Evolutionary conservation across 495 filamentous ascomycete genomes (phyloP).

Genomic region (Penicillium paradoxum): DNA sequence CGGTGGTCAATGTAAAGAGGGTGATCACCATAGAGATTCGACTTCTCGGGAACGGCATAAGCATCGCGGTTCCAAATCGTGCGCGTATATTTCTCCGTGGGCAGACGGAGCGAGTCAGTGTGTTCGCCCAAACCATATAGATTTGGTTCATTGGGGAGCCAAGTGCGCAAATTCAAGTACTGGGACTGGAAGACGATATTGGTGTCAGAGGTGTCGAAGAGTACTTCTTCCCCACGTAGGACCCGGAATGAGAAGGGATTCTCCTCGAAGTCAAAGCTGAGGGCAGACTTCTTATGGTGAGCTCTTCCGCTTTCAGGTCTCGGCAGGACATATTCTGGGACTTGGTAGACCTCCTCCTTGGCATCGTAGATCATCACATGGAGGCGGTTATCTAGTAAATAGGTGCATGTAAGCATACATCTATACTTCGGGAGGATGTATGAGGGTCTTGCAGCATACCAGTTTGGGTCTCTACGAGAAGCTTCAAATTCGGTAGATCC

Average conservation of each 20-base stretch:
- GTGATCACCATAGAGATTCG: conserved; percentile 81
- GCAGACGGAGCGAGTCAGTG: conserved; percentile 65
- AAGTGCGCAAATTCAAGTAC: conserved; percentile 67
- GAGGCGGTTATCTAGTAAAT: conserved; percentile 57
- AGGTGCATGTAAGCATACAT: neutral
- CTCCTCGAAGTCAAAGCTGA: conserved; percentile 61
- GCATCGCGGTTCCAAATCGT: conserved; percentile 79
- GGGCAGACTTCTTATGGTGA: conserved; percentile 24
- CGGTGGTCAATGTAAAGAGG: conserved; percentile 84
- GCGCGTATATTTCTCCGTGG: conserved; percentile 68
- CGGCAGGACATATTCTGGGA: conserved; percentile 66
- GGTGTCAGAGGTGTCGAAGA: conserved; percentile 72
- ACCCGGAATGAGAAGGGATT: conserved; percentile 76
- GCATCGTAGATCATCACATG: conserved; percentile 80
- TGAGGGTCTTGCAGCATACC: conserved; percentile 41
- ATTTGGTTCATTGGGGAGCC: conserved; percentile 60
- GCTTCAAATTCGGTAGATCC: conserved; percentile 59
- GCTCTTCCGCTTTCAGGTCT: conserved; percentile 42
- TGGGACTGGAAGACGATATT: conserved; percentile 73
- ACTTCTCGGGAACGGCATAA: conserved; percentile 57
- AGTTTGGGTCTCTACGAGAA: conserved; percentile 71
- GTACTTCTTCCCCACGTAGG: conserved; percentile 56
- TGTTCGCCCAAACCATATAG: conserved; percentile 82
- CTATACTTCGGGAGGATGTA: neutral
- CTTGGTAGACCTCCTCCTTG: conserved; percentile 69